Evolutionary conservation across 768 basidiomycete genomes (phyloP).

Genomic region (Goffeauzyma gilvescens): DNA sequence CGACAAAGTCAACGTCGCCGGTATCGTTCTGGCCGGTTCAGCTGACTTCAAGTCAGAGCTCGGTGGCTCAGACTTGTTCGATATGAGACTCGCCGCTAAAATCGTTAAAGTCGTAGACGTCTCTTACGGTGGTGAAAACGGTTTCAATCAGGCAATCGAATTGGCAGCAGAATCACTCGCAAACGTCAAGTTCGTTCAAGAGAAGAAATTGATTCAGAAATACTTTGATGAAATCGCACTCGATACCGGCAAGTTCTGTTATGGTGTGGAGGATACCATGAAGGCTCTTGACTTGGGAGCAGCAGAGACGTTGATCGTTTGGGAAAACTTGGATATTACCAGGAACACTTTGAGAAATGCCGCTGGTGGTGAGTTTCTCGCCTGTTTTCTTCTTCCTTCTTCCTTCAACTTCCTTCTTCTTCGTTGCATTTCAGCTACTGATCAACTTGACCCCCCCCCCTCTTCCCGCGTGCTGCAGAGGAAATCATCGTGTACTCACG

Average conservation of each 20-base stretch:
- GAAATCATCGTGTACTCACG: conserved; percentile 59
- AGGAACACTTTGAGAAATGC: conserved; percentile 80
- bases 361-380: conserved; percentile 47
- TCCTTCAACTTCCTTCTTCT: no score
- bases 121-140: conserved; percentile 94
- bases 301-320: conserved; percentile 91
- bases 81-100: conserved; percentile 53
- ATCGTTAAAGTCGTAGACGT: conserved; percentile 97
- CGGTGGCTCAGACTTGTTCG: conserved; percentile 89
- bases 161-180: conserved; percentile 84
- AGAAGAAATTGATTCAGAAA: conserved; percentile 89
- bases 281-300: conserved; percentile 91
- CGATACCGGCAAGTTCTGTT: conserved; percentile 90
- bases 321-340: conserved; percentile 88
- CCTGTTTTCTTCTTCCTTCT: not conserved
- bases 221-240: conserved; percentile 99
- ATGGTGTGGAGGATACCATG: conserved; percentile 89
- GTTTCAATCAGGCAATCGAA: conserved; percentile 98
- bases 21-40: conserved; percentile 83
- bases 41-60: conserved; percentile 99
- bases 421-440: no score
- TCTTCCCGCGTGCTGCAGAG: conserved; percentile 42
- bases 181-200: conserved; percentile 98
- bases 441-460: no score
- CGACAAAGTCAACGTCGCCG: conserved; percentile 96